phyloP scores from a whole-genome alignment of 164 flowering plant genomes.

The Dillenia turbinata region DNA sequence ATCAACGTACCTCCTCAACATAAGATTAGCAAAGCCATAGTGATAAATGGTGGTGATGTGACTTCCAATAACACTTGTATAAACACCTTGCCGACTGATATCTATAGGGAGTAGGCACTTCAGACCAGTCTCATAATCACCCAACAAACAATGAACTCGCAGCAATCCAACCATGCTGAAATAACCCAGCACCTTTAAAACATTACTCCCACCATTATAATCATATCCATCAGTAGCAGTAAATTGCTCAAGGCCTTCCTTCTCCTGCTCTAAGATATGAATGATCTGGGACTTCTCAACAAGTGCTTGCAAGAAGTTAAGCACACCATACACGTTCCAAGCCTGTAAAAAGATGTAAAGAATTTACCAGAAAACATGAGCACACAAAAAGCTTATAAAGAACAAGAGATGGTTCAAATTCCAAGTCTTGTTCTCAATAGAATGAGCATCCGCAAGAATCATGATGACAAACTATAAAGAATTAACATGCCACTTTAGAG shows the following conservation, averaged over 20 bases:
- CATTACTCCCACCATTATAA: constrained; percentile 96
- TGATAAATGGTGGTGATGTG: constrained; percentile 93
- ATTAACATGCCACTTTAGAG: no score
- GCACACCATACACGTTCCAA: constrained; percentile 97
- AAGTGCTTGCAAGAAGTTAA: constrained; percentile 94
- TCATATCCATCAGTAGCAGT: constrained; percentile 97
- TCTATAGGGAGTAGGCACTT: constrained; percentile 93
- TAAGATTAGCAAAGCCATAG: constrained; percentile 94
- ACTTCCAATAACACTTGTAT: constrained; percentile 90
- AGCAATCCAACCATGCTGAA: constrained; percentile 98
- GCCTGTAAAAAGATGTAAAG: constrained; percentile 41
- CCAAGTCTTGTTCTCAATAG: no score
- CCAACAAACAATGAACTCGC: constrained; percentile 92
- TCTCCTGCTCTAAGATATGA: constrained; percentile 85
- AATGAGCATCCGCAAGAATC: no score
- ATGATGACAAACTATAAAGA: no score
- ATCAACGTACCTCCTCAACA: constrained; percentile 77
- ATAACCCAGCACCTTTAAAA: constrained; percentile 92
- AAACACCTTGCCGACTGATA: constrained; percentile 87
- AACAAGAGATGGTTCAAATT: no score
- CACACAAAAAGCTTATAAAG: no score
- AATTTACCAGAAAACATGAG: no score
- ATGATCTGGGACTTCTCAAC: constrained; percentile 88
- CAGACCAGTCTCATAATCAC: constrained; percentile 95
- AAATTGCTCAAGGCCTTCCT: constrained; percentile 88